phyloP scores from a whole-genome alignment of 2,329 filamentous ascomycete species.

The Aspergillus eucalypticola region DNA sequence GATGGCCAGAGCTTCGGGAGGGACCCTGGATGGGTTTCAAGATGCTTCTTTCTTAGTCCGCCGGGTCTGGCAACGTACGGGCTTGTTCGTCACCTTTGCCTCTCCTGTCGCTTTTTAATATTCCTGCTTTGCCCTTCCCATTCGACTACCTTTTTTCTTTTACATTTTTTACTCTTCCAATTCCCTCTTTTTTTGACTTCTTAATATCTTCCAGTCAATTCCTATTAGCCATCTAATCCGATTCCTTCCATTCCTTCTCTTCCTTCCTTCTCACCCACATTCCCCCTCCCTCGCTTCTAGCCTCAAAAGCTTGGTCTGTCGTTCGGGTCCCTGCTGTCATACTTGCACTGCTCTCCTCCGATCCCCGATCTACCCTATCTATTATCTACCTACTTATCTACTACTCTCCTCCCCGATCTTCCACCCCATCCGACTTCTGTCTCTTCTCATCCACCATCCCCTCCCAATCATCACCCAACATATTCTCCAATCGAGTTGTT shows the following conservation, averaged over 20 bases:
- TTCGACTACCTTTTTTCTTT: neutral
- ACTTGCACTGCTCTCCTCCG: neutral
- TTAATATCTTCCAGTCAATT: no score
- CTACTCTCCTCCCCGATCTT: constrained; percentile 2
- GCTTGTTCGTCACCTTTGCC: constrained; percentile 8
- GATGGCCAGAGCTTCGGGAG: constrained; percentile 27
- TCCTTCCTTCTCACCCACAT: constrained; percentile 4
- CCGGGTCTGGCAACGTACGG: neutral
- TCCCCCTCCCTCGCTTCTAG: neutral
- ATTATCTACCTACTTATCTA: neutral
- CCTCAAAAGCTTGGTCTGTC: constrained; percentile 2
- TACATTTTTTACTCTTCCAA: constrained; percentile 4
- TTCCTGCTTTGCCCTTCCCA: constrained; percentile 1
- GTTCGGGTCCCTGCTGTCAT: neutral
- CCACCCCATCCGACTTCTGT: neutral
- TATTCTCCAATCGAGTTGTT: neutral
- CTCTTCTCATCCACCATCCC: neutral
- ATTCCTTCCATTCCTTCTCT: no score
- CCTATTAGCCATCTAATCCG: no score
- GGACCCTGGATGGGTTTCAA: constrained; percentile 29
- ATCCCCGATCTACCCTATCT: constrained; percentile 5
- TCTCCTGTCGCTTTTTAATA: constrained; percentile 8
- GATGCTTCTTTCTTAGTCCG: constrained; percentile 18
- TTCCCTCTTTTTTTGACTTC: neutral
- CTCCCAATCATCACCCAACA: neutral